These are phyloP conservation scores for Hypomontagnella monticulosa DNA, from an alignment of 495 filamentous ascomycete species.

Conservation along the genomic window DNA sequence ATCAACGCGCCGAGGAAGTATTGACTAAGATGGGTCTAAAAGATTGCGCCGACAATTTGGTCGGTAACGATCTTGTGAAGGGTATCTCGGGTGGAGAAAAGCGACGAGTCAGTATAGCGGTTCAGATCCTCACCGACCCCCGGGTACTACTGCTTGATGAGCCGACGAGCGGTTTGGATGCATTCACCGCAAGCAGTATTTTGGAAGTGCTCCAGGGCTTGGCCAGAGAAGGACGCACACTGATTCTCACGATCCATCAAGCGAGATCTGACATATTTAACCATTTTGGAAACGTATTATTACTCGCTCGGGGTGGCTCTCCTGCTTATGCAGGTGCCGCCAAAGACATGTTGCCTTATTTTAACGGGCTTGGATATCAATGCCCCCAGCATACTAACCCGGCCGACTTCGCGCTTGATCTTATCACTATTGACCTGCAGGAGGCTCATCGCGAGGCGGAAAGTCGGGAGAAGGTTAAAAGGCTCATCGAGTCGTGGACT, in stretches of 20 bases:
- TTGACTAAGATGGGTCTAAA: conserved; percentile 78
- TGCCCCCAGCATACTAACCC: conserved; percentile 76
- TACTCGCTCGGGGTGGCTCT: conserved; percentile 73
- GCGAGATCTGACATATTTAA: conserved; percentile 75
- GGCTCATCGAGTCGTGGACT: conserved; percentile 65
- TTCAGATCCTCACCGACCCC: conserved; percentile 79
- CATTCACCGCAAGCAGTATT: conserved; percentile 79
- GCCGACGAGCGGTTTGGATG: conserved; percentile 78
- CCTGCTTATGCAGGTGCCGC: conserved; percentile 73
- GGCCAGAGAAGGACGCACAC: conserved; percentile 75
- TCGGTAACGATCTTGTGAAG: conserved; percentile 75
- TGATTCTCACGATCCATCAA: conserved; percentile 80
- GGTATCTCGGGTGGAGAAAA: conserved; percentile 84
- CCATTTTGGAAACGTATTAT: conserved; percentile 73
- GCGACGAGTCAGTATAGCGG: conserved; percentile 75
- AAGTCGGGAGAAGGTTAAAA: conserved; percentile 66
- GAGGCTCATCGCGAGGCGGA: conserved; percentile 65
- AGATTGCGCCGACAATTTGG: conserved; percentile 78
- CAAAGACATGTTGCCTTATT: conserved; percentile 71
- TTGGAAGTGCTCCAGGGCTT: conserved; percentile 73
- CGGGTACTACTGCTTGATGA: conserved; percentile 76
- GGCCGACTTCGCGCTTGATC: conserved; percentile 78
- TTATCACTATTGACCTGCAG: conserved; percentile 78
- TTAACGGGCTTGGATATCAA: conserved; percentile 64
- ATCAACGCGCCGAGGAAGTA: conserved; percentile 72